These are phyloP conservation scores for Tulasnella sp. DNA, from an alignment of 768 basidiomycete species.

Conservation along the genomic window DNA sequence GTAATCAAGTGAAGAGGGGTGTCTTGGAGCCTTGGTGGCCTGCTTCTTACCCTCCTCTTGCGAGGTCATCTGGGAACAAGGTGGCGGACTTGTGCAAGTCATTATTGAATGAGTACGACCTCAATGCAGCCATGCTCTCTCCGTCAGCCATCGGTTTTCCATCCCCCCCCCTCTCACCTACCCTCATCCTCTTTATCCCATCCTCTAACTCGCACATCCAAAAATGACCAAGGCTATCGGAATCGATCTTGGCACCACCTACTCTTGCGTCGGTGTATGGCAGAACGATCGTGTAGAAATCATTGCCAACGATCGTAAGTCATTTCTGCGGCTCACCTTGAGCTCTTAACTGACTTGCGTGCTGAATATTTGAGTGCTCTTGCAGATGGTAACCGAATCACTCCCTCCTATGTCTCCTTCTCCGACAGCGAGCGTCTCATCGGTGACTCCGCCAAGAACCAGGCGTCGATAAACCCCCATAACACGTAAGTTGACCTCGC, in stretches of 20 bases:
- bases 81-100: too few relatives aligned
- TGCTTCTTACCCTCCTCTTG: too few relatives aligned
- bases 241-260: conserved; percentile 50
- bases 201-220: background rate
- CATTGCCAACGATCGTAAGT: conserved; percentile 42
- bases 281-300: conserved; percentile 55
- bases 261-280: conserved; percentile 56
- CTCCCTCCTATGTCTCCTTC: conserved; percentile 66
- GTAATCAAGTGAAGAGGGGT: too few relatives aligned
- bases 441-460: conserved; percentile 57
- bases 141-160: too few relatives aligned
- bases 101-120: too few relatives aligned
- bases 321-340: conserved; percentile 44
- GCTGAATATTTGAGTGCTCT: background rate
- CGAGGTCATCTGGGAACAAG: too few relatives aligned
- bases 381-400: conserved; percentile 61
- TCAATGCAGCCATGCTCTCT: too few relatives aligned
- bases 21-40: too few relatives aligned
- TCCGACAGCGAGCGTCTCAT: conserved; percentile 61
- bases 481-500: conserved; percentile 40
- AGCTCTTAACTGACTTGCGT: conserved; percentile 44
- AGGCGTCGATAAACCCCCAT: conserved; percentile 54
- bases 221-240: conserved; percentile 40
- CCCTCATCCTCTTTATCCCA: background rate
- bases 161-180: background rate